Base-by-base conservation (phyloP, 352 stramenopile genomes). In the Phytophthora rubi region DNA sequence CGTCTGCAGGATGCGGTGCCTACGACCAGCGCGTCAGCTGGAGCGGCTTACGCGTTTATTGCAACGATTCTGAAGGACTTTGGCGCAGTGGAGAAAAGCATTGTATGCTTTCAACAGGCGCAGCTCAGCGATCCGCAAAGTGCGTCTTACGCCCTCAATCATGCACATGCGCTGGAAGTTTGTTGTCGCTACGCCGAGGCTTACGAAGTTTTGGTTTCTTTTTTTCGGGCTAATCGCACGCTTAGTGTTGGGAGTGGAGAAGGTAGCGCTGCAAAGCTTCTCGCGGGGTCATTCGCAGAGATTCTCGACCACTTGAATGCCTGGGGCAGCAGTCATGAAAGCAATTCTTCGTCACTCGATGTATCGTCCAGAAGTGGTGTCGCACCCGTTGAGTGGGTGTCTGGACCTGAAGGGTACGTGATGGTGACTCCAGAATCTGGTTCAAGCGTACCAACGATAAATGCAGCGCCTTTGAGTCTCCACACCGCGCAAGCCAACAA, bases 11-110 rank as follows among this genome's bases (percentile, higher is more conserved):
- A 61, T 16, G 66, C 72, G 23, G 58, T 93, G 1, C 81, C 83
- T 1, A 66, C 73, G 4, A 70, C 56, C 9, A 77, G 67, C 13
- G 61, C 73, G 12, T 86, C 83, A 10, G 81, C 85, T 9, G 87
- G 82, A 26, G 76, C 82, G 3, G 84, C 81, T 15, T 93, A 93
- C 47, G 87, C 85, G 12, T 95, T 90, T 61, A 81, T 91, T 4
- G 87, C 82, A 4, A 92, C 85, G 0, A 85, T 95, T 62, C 45
- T 92, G 7, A 95, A 93, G 59, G 87, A 95, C 47, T 85, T 81
- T 64, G 67, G 87, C 0, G 85, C 71, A 8, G 35, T 93, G 16
- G 76, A 89, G 9, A 72, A 81, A 4, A 81, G 76, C 32, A 73
- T 91, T 12, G 35, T 21, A 15, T 93, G 85, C 65, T 93, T 92